phyloP scores from a whole-genome alignment of 2,329 filamentous ascomycete species.

The Bipolaris victoriae region DNA sequence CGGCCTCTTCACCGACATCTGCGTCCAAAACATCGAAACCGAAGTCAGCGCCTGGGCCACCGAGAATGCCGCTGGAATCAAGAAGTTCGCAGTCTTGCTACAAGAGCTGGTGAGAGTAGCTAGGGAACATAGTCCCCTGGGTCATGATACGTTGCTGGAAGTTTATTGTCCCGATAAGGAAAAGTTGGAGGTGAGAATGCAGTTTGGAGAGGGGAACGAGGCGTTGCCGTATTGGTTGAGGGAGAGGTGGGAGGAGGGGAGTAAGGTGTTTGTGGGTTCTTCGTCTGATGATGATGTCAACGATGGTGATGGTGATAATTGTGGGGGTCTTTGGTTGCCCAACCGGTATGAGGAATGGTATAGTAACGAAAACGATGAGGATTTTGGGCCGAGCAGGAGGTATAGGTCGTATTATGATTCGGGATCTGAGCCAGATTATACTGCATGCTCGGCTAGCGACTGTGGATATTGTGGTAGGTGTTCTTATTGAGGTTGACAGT shows the following conservation, averaged over 20 bases:
- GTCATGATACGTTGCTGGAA: constrained; percentile 34
- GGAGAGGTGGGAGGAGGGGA: constrained; percentile 14
- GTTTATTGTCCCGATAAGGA: constrained; percentile 40
- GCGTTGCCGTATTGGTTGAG: constrained; percentile 27
- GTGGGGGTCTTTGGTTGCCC: too few relatives aligned
- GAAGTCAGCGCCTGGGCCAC: constrained; percentile 53
- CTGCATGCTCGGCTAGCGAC: constrained; percentile 44
- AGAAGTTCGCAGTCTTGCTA: constrained; percentile 38
- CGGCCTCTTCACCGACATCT: constrained; percentile 53
- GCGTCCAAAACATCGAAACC: constrained; percentile 46
- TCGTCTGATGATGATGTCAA: background rate
- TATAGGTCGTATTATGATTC: background rate
- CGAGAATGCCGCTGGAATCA: constrained; percentile 42
- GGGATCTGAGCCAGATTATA: constrained; percentile 41
- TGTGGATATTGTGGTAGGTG: constrained; percentile 50
- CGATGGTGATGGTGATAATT: too few relatives aligned
- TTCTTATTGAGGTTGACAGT: constrained; percentile 24
- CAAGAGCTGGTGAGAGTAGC: constrained; percentile 39
- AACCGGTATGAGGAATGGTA: too few relatives aligned
- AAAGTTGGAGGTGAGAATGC: constrained; percentile 46
- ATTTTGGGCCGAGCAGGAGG: background rate
- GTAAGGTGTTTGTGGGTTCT: background rate
- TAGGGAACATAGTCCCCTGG: constrained; percentile 10
- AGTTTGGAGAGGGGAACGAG: constrained; percentile 31
- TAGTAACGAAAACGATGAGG: background rate